A percentile compares a stretch with the other conserved stretches of the same genome.
phyloP scores from a whole-genome alignment of 805 yeast genomes.

The Deakozyma indianensis region DNA sequence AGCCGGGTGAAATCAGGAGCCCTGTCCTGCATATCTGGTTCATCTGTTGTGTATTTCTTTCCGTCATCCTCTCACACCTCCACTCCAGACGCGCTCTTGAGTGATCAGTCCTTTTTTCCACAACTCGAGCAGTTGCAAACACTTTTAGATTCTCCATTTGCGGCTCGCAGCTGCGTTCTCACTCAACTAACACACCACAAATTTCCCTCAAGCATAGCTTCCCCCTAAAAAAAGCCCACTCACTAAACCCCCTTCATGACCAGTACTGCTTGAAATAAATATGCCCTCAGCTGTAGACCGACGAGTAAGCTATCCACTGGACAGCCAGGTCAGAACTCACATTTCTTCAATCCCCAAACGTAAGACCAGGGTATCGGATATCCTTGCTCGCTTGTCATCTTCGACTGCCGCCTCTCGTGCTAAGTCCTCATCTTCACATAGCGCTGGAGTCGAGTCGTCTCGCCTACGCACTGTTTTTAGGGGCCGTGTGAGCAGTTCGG shows the following conservation, averaged over 20 bases:
- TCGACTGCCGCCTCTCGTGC: conserved; percentile 18
- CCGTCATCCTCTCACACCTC: too few relatives aligned
- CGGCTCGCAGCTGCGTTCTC: background rate
- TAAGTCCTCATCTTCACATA: conserved; percentile 5
- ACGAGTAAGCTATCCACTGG: conserved; percentile 1
- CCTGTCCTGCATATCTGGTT: too few relatives aligned
- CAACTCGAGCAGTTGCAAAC: too few relatives aligned
- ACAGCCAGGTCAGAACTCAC: background rate
- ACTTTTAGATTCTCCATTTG: too few relatives aligned
- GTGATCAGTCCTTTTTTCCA: too few relatives aligned
- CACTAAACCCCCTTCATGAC: too few relatives aligned
- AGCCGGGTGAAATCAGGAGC: too few relatives aligned
- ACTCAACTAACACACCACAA: background rate
- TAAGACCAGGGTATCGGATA: conserved; percentile 16
- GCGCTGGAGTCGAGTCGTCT: background rate
- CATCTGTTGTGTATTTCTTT: too few relatives aligned
- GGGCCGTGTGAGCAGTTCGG: background rate
- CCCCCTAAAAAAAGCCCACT: too few relatives aligned
- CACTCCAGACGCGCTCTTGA: too few relatives aligned
- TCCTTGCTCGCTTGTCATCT: conserved; percentile 18
- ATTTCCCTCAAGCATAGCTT: background rate
- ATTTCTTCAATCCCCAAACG: conserved; percentile 4
- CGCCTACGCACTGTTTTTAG: conserved; percentile 3
- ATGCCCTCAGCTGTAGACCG: background rate
- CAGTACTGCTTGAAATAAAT: too few relatives aligned